Conservation (phyloP, 2,329 filamentous ascomycete species). For the Arthrobotrys musiformis region DNA sequence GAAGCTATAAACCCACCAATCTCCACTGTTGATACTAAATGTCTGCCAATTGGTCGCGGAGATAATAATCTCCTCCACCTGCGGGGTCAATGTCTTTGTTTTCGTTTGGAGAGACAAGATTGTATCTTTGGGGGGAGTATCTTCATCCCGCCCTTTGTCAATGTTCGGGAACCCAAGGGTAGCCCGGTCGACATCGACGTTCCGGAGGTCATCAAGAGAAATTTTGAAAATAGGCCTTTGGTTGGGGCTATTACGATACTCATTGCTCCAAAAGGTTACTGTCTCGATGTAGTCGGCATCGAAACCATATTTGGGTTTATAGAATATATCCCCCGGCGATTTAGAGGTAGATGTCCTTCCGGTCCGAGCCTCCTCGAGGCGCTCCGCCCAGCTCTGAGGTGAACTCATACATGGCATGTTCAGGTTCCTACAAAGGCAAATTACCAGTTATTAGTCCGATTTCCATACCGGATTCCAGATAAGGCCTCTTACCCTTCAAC, state of each 20-base stretch:
- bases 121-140: constrained; percentile 18
- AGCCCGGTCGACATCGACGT: constrained; percentile 4
- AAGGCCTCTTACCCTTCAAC: constrained; percentile 5
- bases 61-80: constrained; percentile 31
- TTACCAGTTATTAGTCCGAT: background rate
- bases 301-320: constrained; percentile 27
- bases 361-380: constrained; percentile 10
- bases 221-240: background rate
- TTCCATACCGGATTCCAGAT: background rate
- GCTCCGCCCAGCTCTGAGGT: constrained; percentile 16
- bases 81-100: constrained; percentile 10
- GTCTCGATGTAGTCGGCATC: background rate
- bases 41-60: background rate
- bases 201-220: constrained; percentile 9
- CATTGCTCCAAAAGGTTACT: constrained; percentile 1
- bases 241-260: background rate
- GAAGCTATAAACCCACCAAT: constrained; percentile 4
- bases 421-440: background rate
- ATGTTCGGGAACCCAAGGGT: constrained; percentile 38
- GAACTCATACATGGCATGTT: constrained; percentile 33
- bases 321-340: background rate
- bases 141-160: background rate
- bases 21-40: constrained; percentile 15
- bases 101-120: constrained; percentile 8
- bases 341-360: background rate